Evolutionary conservation across 495 filamentous ascomycete species (phyloP).

Genomic region (Penicillium steckii): DNA sequence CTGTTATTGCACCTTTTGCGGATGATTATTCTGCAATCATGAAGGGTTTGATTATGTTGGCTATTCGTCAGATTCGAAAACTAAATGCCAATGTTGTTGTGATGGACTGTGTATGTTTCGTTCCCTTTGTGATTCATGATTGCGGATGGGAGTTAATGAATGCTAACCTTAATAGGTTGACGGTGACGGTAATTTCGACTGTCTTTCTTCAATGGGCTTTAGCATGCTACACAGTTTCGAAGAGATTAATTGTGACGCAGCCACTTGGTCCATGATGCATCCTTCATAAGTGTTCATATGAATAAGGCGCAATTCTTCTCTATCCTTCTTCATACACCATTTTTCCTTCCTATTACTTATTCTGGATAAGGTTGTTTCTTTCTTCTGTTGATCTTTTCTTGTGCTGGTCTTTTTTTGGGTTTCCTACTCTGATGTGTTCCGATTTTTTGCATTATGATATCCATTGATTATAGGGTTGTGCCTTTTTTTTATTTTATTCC

Average conservation of each 20-base stretch:
- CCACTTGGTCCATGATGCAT: constrained; percentile 62
- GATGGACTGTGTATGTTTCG: constrained; percentile 67
- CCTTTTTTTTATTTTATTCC: constrained; percentile 1
- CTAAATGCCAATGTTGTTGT: constrained; percentile 67
- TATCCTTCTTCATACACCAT: not conserved
- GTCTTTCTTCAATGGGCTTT: constrained; percentile 73
- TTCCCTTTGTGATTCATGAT: not conserved
- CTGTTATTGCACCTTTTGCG: constrained; percentile 67
- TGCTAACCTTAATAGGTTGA: constrained; percentile 55
- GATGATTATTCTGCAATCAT: constrained; percentile 70
- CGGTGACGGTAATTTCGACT: constrained; percentile 68
- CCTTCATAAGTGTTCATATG: constrained; percentile 12
- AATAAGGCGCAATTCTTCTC: constrained; percentile 2
- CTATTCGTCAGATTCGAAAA: constrained; percentile 77
- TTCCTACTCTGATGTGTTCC: not conserved
- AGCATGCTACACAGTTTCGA: constrained; percentile 73
- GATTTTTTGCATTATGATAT: constrained; percentile 31
- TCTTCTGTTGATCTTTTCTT: constrained; percentile 4
- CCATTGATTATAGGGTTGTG: constrained; percentile 18
- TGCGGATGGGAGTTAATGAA: not conserved
- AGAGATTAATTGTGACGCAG: constrained; percentile 74
- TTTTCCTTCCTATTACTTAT: constrained; percentile 5
- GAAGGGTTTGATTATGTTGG: constrained; percentile 79
- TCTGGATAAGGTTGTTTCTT: constrained; percentile 1
- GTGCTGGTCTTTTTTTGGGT: not conserved